phyloP scores from a whole-genome alignment of 495 filamentous ascomycete genomes.

The Penicillium macrosclerotiorum region DNA sequence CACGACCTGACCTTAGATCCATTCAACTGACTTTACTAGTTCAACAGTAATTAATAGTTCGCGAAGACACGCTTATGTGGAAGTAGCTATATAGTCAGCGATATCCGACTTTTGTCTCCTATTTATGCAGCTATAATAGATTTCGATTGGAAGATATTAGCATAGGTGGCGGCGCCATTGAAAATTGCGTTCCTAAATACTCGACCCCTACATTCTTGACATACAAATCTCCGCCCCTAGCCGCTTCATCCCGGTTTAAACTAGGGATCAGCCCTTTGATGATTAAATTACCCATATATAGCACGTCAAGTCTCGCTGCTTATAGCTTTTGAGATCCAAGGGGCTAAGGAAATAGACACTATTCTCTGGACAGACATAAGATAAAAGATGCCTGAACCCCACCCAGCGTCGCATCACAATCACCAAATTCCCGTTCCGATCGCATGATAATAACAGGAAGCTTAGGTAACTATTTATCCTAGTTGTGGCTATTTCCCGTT shows the following conservation, averaged over 20 bases:
- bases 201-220: slow-evolving; percentile 13
- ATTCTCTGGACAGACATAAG: background rate
- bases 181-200: too few relatives aligned
- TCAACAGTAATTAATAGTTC: too few relatives aligned
- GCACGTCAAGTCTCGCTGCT: slow-evolving; percentile 16
- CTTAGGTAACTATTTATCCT: too few relatives aligned
- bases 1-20: too few relatives aligned
- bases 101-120: too few relatives aligned
- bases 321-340: background rate
- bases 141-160: too few relatives aligned
- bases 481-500: background rate
- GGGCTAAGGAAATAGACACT: background rate
- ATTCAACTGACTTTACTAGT: too few relatives aligned
- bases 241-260: slow-evolving; percentile 1
- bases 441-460: slow-evolving; percentile 1
- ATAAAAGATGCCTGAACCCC: background rate
- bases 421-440: slow-evolving; percentile 4
- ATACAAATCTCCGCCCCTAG: slow-evolving; percentile 9
- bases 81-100: too few relatives aligned
- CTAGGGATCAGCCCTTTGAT: slow-evolving; percentile 7
- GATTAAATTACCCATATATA: slow-evolving; percentile 16
- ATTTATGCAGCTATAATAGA: too few relatives aligned
- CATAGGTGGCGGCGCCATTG: background rate
- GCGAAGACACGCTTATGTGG: too few relatives aligned
- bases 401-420: background rate